Base-by-base conservation (phyloP, 2,329 filamentous ascomycete genomes). In the Sclerotinia borealis region DNA sequence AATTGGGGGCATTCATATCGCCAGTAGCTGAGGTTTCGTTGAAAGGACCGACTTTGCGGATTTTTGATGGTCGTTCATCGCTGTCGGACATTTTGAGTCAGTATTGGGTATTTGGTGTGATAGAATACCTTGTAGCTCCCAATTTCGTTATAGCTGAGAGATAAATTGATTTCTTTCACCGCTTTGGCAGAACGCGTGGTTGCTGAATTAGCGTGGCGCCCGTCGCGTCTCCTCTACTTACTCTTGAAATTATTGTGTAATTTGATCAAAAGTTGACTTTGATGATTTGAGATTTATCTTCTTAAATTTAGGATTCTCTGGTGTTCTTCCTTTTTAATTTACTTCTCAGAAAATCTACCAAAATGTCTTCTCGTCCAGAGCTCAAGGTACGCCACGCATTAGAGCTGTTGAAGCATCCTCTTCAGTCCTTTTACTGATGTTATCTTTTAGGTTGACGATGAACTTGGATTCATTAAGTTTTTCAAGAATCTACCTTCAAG, bases 381-480 rank as follows among this genome's bases (percentile, higher is more conserved):
- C 76, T 91, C 58, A 90, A 89, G 83, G 88, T 88, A 75, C 41
- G 63, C 56, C 65, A 47, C 27, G n/a, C n/a, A n/a, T n/a, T n/a
- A n/a, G n/a, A n/a, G n/a, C 64, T 54, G 19, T 27, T 31, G 37
- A 60, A 60, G 41, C 50, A 49, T 50, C 15, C 55, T 60, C 19
- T 45, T 25, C n/a, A 61, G 4, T 1, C 17, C 36, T 45, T 36
- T 49, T 70, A 61, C 62, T 67, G 66, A 68, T 62, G 27, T 11
- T 54, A 2, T 41, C 15, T 63, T 11, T 10, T 47, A 93, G 90
- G 91, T 98, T 75, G 96, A 99, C 73, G 95, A 99, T 75, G 95
- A 99, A 80, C 87, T 89, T 73, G 92, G 93, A 69, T 99, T 99
- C 81, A 97, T 98, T 79, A 91, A 89, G 70, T 96, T 92, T 79